phyloP scores from a whole-genome alignment of 331 rosid genomes.

The Phaseolus coccineus region DNA sequence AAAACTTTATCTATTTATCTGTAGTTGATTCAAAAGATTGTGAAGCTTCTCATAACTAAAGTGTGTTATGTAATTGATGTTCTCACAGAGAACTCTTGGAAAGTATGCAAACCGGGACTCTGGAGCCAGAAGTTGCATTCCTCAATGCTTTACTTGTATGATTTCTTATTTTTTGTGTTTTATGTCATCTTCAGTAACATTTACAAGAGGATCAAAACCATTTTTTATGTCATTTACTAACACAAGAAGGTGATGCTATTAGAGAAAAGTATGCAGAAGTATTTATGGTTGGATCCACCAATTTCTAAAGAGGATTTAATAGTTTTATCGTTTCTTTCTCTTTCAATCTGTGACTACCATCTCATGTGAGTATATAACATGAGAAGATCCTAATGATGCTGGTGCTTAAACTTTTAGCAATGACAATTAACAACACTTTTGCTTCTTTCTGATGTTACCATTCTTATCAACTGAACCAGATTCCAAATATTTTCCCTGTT shows the following conservation, averaged over 20 bases:
- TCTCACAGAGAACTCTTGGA: conserved; percentile 79
- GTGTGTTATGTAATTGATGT: conserved; percentile 14
- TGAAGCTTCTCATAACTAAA: conserved; percentile 36
- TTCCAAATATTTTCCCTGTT: conserved; percentile 84
- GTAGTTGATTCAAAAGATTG: not conserved
- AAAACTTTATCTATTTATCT: not conserved
- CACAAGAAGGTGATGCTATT: conserved; percentile 15
- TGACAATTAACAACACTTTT: conserved; percentile 11
- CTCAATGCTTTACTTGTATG: conserved; percentile 84
- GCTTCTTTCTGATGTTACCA: conserved; percentile 39
- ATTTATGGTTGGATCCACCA: not conserved
- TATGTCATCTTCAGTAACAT: conserved; percentile 31
- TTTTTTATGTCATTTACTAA: not conserved
- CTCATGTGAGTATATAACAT: not conserved
- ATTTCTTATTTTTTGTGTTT: conserved; percentile 27
- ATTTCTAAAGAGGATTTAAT: not conserved
- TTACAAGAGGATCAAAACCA: conserved; percentile 15
- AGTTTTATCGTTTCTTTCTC: conserved; percentile 10
- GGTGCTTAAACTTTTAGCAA: conserved; percentile 28
- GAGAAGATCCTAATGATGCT: conserved; percentile 23
- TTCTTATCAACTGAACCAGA: conserved; percentile 55
- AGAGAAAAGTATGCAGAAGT: conserved; percentile 12
- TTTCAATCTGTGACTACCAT: not conserved
- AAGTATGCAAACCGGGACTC: conserved; percentile 77
- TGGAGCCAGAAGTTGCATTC: conserved; percentile 90